Evolutionary conservation across 2,329 filamentous ascomycete species (phyloP).

Genomic region (Sclerotinia nivalis): DNA sequence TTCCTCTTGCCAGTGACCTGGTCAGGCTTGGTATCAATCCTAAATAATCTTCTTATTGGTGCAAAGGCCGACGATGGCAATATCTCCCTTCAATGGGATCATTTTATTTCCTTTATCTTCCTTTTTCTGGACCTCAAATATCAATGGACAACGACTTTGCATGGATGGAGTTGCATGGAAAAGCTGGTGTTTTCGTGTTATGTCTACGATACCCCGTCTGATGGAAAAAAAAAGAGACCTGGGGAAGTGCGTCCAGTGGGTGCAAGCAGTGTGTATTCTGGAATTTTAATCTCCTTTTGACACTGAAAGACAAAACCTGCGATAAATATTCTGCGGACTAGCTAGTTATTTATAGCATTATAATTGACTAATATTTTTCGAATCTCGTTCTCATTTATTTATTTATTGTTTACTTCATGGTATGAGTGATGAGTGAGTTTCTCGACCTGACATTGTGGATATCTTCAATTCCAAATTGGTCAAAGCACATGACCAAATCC

Average conservation of each 20-base stretch:
- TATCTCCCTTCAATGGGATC: constrained; percentile 2
- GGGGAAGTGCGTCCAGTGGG: constrained; percentile 13
- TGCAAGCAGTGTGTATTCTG: constrained; percentile 12
- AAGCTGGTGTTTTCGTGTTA: constrained; percentile 19
- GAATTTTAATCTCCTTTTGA: neutral
- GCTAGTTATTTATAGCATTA: constrained; percentile 15
- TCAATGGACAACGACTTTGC: constrained; percentile 13
- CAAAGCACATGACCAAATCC: neutral
- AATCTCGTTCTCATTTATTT: neutral
- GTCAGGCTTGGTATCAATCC: constrained; percentile 22
- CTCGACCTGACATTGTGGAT: neutral
- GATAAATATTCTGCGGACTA: neutral
- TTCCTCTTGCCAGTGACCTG: constrained; percentile 24
- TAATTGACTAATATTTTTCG: constrained; percentile 6
- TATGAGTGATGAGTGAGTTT: neutral
- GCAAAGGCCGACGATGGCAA: constrained; percentile 1
- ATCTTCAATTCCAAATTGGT: neutral
- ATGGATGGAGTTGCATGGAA: constrained; percentile 24
- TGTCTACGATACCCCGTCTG: constrained; percentile 22
- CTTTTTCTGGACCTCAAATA: constrained; percentile 3
- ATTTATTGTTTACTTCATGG: neutral
- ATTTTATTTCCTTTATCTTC: constrained; percentile 14
- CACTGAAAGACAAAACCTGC: neutral
- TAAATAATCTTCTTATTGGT: constrained; percentile 9
- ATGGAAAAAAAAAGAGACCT: constrained; percentile 12